phyloP scores from a whole-genome alignment of 2,329 filamentous ascomycete species.

The Orbilia javanica region DNA sequence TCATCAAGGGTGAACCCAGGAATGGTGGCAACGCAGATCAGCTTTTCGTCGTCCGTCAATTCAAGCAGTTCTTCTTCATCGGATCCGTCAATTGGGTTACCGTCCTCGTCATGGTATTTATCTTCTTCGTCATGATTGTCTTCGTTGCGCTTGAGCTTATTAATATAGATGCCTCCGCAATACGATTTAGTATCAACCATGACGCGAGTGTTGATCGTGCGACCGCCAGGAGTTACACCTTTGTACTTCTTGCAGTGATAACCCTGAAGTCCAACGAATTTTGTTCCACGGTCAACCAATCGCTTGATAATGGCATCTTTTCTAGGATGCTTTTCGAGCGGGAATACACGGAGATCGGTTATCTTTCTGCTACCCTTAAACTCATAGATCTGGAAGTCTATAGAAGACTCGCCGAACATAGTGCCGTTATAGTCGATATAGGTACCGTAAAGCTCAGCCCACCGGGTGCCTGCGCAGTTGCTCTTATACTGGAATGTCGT shows the following conservation, averaged over 20 bases:
- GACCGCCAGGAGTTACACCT: slow-evolving; percentile 46
- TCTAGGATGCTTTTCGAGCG: slow-evolving; percentile 12
- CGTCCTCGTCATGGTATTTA: slow-evolving; percentile 8
- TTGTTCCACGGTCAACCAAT: slow-evolving; percentile 41
- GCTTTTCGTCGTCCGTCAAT: slow-evolving; percentile 79
- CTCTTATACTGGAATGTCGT: not conserved
- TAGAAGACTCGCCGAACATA: not conserved
- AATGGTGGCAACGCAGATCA: slow-evolving; percentile 85
- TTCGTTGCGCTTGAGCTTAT: not conserved
- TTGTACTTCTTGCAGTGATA: slow-evolving; percentile 47
- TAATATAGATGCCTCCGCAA: not conserved
- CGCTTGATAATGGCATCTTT: not conserved
- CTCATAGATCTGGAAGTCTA: not conserved
- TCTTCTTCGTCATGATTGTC: not conserved
- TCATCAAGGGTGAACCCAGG: slow-evolving; percentile 88
- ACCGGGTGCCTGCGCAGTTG: not conserved
- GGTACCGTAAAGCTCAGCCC: not conserved
- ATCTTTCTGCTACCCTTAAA: slow-evolving; percentile 15
- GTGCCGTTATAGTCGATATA: slow-evolving; percentile 31
- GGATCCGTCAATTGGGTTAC: not conserved
- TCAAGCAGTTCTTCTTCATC: slow-evolving; percentile 34
- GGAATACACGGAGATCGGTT: slow-evolving; percentile 65
- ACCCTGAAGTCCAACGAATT: slow-evolving; percentile 23
- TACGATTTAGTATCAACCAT: slow-evolving; percentile 63
- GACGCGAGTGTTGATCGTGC: slow-evolving; percentile 62